These are phyloP conservation scores for Clausena lansium DNA, from an alignment of 345 rosid genomes.

Conservation along the genomic window DNA sequence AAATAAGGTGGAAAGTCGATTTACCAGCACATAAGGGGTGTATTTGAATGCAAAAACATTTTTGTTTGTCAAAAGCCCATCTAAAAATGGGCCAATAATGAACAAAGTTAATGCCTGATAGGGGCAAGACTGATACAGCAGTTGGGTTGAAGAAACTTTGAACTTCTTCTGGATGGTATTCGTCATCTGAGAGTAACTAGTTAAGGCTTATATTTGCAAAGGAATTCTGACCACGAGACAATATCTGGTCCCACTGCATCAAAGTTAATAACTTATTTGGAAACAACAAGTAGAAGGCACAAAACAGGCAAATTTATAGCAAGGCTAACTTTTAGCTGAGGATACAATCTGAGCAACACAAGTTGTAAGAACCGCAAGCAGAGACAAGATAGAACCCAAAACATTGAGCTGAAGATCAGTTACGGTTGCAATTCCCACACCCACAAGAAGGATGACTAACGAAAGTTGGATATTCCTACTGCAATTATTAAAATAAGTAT, in stretches of 20 bases:
- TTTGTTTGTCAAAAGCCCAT: constrained; percentile 84
- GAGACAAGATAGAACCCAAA: constrained; percentile 86
- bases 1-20: background rate
- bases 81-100: constrained; percentile 90
- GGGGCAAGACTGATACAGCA: constrained; percentile 97
- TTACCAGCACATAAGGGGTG: constrained; percentile 94
- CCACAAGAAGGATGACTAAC: constrained; percentile 78
- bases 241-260: background rate
- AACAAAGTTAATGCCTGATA: constrained; percentile 95
- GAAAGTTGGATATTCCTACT: constrained; percentile 88
- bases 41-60: constrained; percentile 98
- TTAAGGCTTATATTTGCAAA: constrained; percentile 45
- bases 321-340: constrained; percentile 37
- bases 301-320: constrained; percentile 7
- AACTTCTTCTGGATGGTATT: constrained; percentile 99
- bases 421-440: constrained; percentile 99
- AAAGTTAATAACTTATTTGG: background rate
- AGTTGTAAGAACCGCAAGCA: constrained; percentile 92
- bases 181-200: constrained; percentile 74
- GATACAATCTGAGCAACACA: constrained; percentile 99
- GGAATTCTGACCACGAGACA: background rate
- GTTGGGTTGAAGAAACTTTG: constrained; percentile 98
- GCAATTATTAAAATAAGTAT: constrained; percentile 34
- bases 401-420: constrained; percentile 98
- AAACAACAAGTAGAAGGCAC: constrained; percentile 5